Base-by-base conservation (phyloP, 441 rosid species). In the Theobroma grandiflorum region DNA sequence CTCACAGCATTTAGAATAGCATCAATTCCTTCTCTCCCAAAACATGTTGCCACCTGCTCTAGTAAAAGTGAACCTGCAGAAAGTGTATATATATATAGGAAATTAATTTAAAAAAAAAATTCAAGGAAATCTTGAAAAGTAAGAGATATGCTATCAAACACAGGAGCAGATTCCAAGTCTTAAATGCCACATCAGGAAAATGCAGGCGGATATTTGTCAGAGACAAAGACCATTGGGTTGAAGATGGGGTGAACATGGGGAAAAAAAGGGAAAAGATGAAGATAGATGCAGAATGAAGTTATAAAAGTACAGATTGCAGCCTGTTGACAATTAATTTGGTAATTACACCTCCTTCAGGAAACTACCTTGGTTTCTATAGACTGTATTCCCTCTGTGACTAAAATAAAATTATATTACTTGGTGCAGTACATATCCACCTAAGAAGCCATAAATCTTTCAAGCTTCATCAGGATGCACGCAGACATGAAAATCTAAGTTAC, bases 31-130 rank as follows among this genome's bases (percentile, higher is more conserved):
- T 93, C 97, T 65, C 82, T 83, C 79, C 98, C 97, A 86, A 88
- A 93, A 82, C 85, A 90, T 82, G 83, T 88, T 74, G 90, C 88
- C 75, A 96, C 90, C 90, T 96, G 98, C 86, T 96, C 98, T 78
- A 96, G 86, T 80, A 96, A 82, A 86, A 95, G 97, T 65, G 87
- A 88, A 86, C 98, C 98, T 96, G 87, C 83, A 81, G 67, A 72
- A 82, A 84, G 78, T 26, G 31, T 82, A 82, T 69, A 64, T 82
- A 57, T 74, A 47, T n/a, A 78, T 81, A 75, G 63, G 72, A 49
- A 37, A 55, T 38, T 40, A 42, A 11, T 47, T 38, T 43, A 38
- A 40, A 20, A 38, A 70, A 67, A 37, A 81, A 79, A 80, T 58
- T 59, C 72, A 52, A 71, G 49, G 72, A 77, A 77, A 61, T 68